Percentiles rank a stretch among this genome's conserved stretches.
Evolutionary conservation across 2,329 filamentous ascomycete species (phyloP).

Genomic region (Neurospora sp.): DNA sequence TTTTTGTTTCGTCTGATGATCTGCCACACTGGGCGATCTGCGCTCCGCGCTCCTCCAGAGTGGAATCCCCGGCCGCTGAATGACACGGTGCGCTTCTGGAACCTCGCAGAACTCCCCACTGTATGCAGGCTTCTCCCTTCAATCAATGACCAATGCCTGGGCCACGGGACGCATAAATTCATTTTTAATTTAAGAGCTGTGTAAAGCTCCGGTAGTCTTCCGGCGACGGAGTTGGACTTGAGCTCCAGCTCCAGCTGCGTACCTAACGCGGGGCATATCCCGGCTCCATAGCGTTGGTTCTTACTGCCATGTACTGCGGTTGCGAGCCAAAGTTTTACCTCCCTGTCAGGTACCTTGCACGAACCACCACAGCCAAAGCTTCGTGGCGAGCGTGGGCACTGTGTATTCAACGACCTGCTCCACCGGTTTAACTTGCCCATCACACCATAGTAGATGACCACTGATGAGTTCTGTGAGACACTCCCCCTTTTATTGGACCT

Average conservation of each 20-base stretch:
- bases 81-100: neutral
- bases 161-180: neutral
- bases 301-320: neutral
- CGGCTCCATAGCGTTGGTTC: neutral
- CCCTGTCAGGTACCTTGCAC: too few relatives aligned
- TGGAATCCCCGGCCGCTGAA: neutral
- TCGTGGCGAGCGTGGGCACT: too few relatives aligned
- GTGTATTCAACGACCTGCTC: too few relatives aligned
- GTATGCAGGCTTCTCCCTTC: neutral
- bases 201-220: neutral
- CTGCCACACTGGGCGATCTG: neutral
- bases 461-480: neutral
- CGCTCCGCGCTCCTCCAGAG: neutral
- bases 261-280: neutral
- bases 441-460: neutral
- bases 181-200: neutral
- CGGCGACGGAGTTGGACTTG: neutral
- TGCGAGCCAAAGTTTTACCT: too few relatives aligned
- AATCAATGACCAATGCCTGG: neutral
- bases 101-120: neutral
- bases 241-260: neutral
- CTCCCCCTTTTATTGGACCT: neutral
- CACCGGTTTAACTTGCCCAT: too few relatives aligned
- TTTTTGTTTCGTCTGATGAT: neutral
- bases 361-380: too few relatives aligned